Evolutionary conservation across 495 filamentous ascomycete genomes (phyloP), one percentile per base, ranked within the genome.

Genomic region (Sordaria brevicollis): DNA sequence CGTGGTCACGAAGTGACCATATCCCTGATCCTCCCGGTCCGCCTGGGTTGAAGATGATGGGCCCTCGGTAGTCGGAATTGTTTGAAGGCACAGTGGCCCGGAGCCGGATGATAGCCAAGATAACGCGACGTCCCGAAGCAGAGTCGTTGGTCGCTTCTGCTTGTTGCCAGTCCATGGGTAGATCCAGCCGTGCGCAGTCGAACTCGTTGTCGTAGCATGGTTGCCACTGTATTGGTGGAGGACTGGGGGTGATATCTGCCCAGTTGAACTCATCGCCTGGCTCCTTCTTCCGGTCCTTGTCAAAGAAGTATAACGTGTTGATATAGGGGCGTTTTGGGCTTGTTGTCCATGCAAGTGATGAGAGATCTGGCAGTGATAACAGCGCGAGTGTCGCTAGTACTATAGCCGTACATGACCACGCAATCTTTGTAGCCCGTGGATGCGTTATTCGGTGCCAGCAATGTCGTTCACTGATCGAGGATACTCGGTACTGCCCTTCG

Each of bases 31-130:
- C 85, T 6, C 85, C 85, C 0, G 85, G 85, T 5, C 85, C 85
- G 29, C 85, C 82, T 19, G 85, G 85, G 72, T 87, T 87, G 70
- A 86, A 81, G 65, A 87, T 77, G 9, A 86, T 74, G 0, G 84
- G 80, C 4, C 85, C 85, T n/a, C 76, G 76, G 35, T 81, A 81
- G 31, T 77, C 71, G 38, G 77, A 70, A 3, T 57, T 69, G 37
- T 81, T 11, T 2, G 65, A 67, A 15, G 34, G 4, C 4, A 67
- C 74, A 4, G 77, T 74, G 6, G 85, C 83, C 43, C 79, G 81
- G n/a, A 83, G 78, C 31, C 83, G 79, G 13, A 82, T 79, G 11
- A 86, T 67, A 10, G 83, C 85, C 3, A 87, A 71, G 4, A 77
- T 69, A 15, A 81, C 83, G 25, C 77, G 76, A 0, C 25, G 25